Percentiles rank a stretch among this genome's conserved stretches.
Conservation (phyloP, 768 basidiomycete species). For the Lactarius vividus region DNA sequence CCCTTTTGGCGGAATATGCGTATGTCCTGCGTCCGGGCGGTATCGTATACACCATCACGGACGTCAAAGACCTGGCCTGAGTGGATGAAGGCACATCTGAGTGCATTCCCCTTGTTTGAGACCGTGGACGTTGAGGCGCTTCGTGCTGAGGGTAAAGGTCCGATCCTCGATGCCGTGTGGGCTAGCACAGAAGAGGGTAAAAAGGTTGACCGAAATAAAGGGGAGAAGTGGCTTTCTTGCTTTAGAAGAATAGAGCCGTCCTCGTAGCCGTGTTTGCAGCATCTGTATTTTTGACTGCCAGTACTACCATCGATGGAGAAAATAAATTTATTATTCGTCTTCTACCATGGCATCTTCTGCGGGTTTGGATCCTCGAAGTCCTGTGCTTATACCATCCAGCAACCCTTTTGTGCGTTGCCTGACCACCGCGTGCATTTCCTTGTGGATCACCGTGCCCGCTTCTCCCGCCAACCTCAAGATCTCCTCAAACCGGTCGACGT, state of each 20-base stretch:
- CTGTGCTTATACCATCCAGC: slow-evolving; percentile 58
- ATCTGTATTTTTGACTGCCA: not conserved
- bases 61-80: slow-evolving; percentile 90
- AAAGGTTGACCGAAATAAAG: slow-evolving; percentile 90
- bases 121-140: slow-evolving; percentile 71
- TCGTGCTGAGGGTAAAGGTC: slow-evolving; percentile 69
- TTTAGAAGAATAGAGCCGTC: slow-evolving; percentile 61
- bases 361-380: slow-evolving; percentile 30
- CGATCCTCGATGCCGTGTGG: slow-evolving; percentile 79
- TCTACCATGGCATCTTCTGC: slow-evolving; percentile 25
- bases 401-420: slow-evolving; percentile 59
- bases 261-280: not conserved
- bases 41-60: slow-evolving; percentile 96
- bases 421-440: slow-evolving; percentile 79
- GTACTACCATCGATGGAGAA: not conserved
- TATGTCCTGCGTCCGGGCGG: slow-evolving; percentile 92
- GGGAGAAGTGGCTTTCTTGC: slow-evolving; percentile 90
- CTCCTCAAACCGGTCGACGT: slow-evolving; percentile 89
- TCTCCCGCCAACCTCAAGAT: slow-evolving; percentile 77
- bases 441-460: slow-evolving; percentile 72
- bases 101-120: slow-evolving; percentile 84
- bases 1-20: slow-evolving; percentile 96
- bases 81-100: slow-evolving; percentile 94
- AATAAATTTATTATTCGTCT: slow-evolving; percentile 13
- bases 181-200: slow-evolving; percentile 92